A percentile compares a stretch with the other conserved stretches of the same genome.
Evolutionary conservation across 768 basidiomycete genomes (phyloP).

Genomic region (Mycena belliarum): DNA sequence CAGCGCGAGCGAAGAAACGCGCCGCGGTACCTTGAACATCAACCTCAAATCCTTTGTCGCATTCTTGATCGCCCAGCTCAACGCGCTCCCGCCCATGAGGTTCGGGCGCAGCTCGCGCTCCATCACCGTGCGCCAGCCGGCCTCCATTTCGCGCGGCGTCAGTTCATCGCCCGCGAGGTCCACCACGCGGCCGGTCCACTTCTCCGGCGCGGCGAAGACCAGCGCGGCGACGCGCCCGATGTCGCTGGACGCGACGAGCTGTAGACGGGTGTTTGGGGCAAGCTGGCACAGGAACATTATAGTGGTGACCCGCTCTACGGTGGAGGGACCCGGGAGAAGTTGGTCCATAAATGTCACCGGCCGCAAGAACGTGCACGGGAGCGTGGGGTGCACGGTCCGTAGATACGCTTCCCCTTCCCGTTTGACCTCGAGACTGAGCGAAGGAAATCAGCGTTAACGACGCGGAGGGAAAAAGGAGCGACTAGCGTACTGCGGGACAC

Average conservation of each 20-base stretch:
- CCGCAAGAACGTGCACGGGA: constrained; percentile 8
- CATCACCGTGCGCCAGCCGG: constrained; percentile 11
- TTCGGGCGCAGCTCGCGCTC: constrained; percentile 3
- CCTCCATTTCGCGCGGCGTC: constrained; percentile 1
- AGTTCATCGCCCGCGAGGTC: constrained; percentile 11
- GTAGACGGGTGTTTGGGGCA: background rate
- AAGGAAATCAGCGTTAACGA: no score
- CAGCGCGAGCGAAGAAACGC: background rate
- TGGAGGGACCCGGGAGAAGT: constrained; percentile 7
- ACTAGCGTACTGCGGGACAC: constrained; percentile 10
- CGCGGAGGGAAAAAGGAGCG: background rate
- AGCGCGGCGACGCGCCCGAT: constrained; percentile 13
- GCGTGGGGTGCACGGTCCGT: background rate
- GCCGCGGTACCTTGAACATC: constrained; percentile 9
- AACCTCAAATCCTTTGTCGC: constrained; percentile 3
- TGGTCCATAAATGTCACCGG: constrained; percentile 19
- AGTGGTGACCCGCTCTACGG: constrained; percentile 2
- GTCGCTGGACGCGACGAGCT: constrained; percentile 10
- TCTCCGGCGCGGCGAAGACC: background rate
- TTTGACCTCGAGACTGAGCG: constrained; percentile 5
- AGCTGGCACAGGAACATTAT: constrained; percentile 21
- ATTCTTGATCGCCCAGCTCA: background rate
- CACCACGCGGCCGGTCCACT: background rate
- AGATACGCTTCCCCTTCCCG: constrained; percentile 6
- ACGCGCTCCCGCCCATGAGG: background rate